A percentile compares a stretch with the other conserved stretches of the same genome.
Conservation (phyloP, 768 basidiomycete species). For the Rhizopogon sp. region DNA sequence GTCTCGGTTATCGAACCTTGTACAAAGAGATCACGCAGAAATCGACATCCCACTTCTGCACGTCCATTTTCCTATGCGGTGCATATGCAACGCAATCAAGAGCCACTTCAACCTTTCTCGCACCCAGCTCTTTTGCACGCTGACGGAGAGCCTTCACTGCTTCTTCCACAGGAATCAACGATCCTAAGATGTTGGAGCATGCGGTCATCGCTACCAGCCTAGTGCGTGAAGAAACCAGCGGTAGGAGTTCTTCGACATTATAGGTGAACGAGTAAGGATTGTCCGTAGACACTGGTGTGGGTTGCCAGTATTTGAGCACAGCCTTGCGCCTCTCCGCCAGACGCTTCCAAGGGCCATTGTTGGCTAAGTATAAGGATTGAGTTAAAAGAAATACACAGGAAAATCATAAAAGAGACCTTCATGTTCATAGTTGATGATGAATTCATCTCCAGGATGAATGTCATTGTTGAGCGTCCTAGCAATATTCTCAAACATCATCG, state of each 20-base stretch:
- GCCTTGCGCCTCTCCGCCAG: constrained; percentile 58
- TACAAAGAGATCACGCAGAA: constrained; percentile 69
- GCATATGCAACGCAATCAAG: constrained; percentile 80
- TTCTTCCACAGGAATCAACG: constrained; percentile 55
- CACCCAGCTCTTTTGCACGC: constrained; percentile 47
- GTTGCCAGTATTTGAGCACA: constrained; percentile 55
- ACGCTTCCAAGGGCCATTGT: constrained; percentile 72
- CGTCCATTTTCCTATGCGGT: constrained; percentile 68
- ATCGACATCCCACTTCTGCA: constrained; percentile 74
- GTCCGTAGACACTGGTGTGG: constrained; percentile 38
- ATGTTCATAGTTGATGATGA: constrained; percentile 76
- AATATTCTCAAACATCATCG: constrained; percentile 66
- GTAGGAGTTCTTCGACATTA: constrained; percentile 50
- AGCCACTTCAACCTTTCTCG: constrained; percentile 57
- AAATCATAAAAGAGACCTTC: constrained; percentile 45
- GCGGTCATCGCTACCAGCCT: constrained; percentile 71
- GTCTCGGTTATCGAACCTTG: constrained; percentile 44
- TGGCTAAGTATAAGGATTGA: constrained; percentile 39
- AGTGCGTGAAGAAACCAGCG: constrained; percentile 59
- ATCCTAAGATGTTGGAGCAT: constrained; percentile 73
- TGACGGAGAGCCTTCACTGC: constrained; percentile 46
- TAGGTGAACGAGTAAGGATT: constrained; percentile 67
- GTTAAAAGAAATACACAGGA: not conserved
- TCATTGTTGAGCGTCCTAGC: constrained; percentile 53
- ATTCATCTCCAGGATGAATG: constrained; percentile 59